Percentiles rank a stretch among this genome's conserved stretches.
phyloP scores from a whole-genome alignment of 202 grass and related monocot genomes.

The Dendrocalamus latiflorus region DNA sequence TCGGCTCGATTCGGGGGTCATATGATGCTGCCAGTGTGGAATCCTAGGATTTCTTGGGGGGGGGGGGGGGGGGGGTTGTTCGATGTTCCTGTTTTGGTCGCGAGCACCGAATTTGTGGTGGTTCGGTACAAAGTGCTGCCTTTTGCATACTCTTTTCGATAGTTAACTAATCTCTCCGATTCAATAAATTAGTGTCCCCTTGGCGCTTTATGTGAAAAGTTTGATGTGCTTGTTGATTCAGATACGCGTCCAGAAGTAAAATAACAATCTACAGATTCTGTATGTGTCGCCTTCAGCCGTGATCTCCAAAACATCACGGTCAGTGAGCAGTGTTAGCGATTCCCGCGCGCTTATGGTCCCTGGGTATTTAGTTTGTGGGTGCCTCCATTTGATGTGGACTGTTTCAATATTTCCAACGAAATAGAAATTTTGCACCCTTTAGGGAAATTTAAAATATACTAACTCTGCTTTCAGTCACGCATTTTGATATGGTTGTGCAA shows the following conservation, averaged over 20 bases:
- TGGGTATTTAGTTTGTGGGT: neutral
- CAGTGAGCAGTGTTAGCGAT: neutral
- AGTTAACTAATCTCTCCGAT: slow-evolving; percentile 13
- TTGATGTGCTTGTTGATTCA: neutral
- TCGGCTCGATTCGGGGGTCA: neutral
- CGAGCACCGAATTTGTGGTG: neutral
- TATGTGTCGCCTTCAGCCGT: slow-evolving; percentile 5
- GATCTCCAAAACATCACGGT: neutral
- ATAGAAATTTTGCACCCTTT: neutral
- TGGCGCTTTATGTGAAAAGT: neutral
- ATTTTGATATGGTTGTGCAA: neutral
- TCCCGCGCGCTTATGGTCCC: neutral
- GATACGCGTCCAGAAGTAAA: neutral
- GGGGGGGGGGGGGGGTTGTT: neutral
- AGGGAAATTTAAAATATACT: neutral
- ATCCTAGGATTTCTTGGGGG: neutral
- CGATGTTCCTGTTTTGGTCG: neutral
- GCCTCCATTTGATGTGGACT: neutral
- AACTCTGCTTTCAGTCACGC: neutral
- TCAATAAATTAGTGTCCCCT: neutral
- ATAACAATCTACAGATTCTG: neutral
- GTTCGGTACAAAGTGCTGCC: neutral
- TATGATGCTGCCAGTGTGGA: neutral
- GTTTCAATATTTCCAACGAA: neutral
- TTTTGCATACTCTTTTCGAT: neutral